Percentiles rank a stretch among this genome's conserved stretches.
Evolutionary conservation across 768 basidiomycete species (phyloP).

Genomic region (Phylloporus rhodoxanthus): DNA sequence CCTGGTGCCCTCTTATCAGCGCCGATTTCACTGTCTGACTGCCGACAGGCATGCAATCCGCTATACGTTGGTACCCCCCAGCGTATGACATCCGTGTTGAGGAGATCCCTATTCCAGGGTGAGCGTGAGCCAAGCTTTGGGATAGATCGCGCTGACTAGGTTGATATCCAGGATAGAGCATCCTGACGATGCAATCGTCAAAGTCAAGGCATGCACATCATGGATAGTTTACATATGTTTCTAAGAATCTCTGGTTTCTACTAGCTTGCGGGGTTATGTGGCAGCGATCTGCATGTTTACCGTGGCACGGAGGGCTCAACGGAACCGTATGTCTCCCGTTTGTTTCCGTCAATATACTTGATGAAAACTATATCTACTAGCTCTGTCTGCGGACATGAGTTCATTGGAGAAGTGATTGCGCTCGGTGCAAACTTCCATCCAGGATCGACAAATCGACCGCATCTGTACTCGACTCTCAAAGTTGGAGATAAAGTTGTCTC

Average conservation of each 20-base stretch:
- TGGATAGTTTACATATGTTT: neutral
- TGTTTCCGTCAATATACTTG: neutral
- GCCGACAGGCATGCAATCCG: constrained; percentile 15
- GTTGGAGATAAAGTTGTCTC: constrained; percentile 75
- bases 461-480: constrained; percentile 56
- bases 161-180: constrained; percentile 49
- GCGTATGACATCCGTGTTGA: constrained; percentile 70
- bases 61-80: constrained; percentile 59
- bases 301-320: constrained; percentile 53
- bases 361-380: constrained; percentile 31
- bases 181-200: constrained; percentile 74
- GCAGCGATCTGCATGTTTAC: constrained; percentile 73
- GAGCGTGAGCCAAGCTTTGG: constrained; percentile 23
- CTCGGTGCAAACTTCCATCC: constrained; percentile 56
- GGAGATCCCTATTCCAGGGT: constrained; percentile 49
- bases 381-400: constrained; percentile 69
- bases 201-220: constrained; percentile 50
- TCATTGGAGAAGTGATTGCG: constrained; percentile 64
- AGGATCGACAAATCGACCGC: constrained; percentile 44
- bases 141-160: neutral
- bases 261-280: constrained; percentile 64
- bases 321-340: constrained; percentile 41
- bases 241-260: neutral
- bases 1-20: no score
- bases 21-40: neutral